Evolutionary conservation across 495 filamentous ascomycete genomes (phyloP).

Genomic region (Talaromyces trachyspermus): DNA sequence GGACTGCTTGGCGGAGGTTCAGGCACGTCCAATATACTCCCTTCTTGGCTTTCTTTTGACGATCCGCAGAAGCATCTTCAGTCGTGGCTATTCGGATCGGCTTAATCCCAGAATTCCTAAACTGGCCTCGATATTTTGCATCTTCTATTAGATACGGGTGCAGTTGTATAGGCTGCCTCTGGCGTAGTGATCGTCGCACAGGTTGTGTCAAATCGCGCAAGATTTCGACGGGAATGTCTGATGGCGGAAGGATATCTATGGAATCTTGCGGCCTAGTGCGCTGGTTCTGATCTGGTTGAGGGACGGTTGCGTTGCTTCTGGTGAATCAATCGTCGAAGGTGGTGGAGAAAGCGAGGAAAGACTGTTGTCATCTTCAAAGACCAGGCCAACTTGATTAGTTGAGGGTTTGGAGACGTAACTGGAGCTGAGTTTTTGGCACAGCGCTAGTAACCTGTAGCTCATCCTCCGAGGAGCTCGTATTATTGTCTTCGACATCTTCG

Average conservation of each 20-base stretch:
- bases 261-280: not conserved
- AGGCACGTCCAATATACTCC: conserved; percentile 23
- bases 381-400: not conserved
- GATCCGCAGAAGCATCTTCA: conserved; percentile 22
- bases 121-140: conserved; percentile 53
- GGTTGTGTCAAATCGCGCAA: conserved; percentile 26
- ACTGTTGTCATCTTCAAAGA: conserved; percentile 7
- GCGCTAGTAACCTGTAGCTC: conserved; percentile 1
- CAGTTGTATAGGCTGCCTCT: conserved; percentile 67
- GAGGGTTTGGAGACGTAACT: not conserved
- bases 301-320: not conserved
- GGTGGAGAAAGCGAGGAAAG: conserved; percentile 41
- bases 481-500: not conserved
- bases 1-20: conserved; percentile 29
- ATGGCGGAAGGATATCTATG: conserved; percentile 9
- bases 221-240: conserved; percentile 27
- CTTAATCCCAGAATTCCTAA: conserved; percentile 55
- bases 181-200: conserved; percentile 44
- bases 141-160: conserved; percentile 65
- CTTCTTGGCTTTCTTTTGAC: conserved; percentile 48
- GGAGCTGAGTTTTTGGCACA: not conserved
- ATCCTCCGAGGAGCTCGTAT: not conserved
- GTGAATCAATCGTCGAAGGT: conserved; percentile 19
- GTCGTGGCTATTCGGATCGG: conserved; percentile 46
- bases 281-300: not conserved